These are phyloP conservation scores for Colletotrichum godetiae DNA, from an alignment of 2,329 filamentous ascomycete species.

Conservation along the genomic window DNA sequence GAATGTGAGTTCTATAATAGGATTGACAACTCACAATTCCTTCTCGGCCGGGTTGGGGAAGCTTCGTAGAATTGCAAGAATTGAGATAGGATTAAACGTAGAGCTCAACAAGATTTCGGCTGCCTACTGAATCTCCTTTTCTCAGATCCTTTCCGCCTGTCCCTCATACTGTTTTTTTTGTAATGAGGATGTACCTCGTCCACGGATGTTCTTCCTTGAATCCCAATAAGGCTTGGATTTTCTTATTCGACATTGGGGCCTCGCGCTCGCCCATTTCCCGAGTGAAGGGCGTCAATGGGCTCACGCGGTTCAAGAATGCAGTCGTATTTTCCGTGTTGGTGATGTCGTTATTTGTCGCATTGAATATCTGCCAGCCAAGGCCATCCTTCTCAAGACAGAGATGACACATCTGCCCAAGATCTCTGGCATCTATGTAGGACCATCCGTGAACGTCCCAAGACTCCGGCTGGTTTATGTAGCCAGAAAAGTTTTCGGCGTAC, in stretches of 20 bases:
- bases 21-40: no score
- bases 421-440: constrained; percentile 72
- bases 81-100: no score
- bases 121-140: no score
- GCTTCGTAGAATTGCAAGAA: no score
- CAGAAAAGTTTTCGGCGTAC: constrained; percentile 64
- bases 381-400: constrained; percentile 63
- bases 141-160: not conserved
- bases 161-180: not conserved
- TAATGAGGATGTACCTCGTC: constrained; percentile 43
- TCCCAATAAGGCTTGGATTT: constrained; percentile 68
- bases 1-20: no score
- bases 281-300: constrained; percentile 62
- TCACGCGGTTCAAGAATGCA: constrained; percentile 61
- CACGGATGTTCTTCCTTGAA: constrained; percentile 70
- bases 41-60: no score
- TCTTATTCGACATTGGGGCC: constrained; percentile 70
- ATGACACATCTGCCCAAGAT: constrained; percentile 71
- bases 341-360: constrained; percentile 72
- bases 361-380: constrained; percentile 72
- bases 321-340: constrained; percentile 63
- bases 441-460: constrained; percentile 68
- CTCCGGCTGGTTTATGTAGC: constrained; percentile 60
- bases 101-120: no score
- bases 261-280: constrained; percentile 68